Percentiles rank a stretch among this genome's conserved stretches.
Evolutionary conservation across 768 basidiomycete genomes (phyloP).

Genomic region (Auriscalpium microsporum): DNA sequence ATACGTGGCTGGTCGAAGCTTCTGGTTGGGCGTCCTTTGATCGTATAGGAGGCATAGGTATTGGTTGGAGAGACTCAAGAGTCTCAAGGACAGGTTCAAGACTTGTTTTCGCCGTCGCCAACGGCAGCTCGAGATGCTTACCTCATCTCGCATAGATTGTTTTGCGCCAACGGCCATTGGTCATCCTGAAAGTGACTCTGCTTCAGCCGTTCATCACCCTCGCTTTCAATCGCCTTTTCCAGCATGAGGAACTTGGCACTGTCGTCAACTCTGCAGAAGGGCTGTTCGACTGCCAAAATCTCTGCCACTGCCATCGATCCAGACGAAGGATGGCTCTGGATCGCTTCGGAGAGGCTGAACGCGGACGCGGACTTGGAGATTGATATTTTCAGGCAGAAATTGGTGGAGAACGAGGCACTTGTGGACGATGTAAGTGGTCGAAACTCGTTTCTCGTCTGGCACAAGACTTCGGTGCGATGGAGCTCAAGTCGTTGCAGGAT

Average conservation of each 20-base stretch:
- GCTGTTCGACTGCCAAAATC: background rate
- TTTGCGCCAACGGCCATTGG: background rate
- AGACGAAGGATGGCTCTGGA: conserved; percentile 10
- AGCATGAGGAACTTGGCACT: conserved; percentile 8
- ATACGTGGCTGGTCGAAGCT: background rate
- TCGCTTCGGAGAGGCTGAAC: conserved; percentile 11
- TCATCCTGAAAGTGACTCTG: conserved; percentile 3
- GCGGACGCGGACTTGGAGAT: conserved; percentile 12
- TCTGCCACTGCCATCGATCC: conserved; percentile 6
- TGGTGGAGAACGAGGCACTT: background rate
- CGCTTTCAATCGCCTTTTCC: background rate
- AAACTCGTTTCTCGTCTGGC: too few relatives aligned
- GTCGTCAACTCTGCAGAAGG: background rate
- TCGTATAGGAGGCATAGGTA: conserved; percentile 9
- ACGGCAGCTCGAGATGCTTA: too few relatives aligned
- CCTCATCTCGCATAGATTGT: too few relatives aligned
- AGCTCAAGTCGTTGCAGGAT: background rate
- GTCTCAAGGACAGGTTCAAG: too few relatives aligned
- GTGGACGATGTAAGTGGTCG: background rate
- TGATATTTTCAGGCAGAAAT: conserved; percentile 4
- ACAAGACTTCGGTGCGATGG: background rate
- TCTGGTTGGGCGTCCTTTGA: background rate
- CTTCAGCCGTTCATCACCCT: background rate
- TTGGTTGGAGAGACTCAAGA: background rate
- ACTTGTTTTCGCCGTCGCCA: too few relatives aligned